These are phyloP conservation scores for Claviceps sp. DNA, from an alignment of 2,329 filamentous ascomycete species.

Conservation along the genomic window DNA sequence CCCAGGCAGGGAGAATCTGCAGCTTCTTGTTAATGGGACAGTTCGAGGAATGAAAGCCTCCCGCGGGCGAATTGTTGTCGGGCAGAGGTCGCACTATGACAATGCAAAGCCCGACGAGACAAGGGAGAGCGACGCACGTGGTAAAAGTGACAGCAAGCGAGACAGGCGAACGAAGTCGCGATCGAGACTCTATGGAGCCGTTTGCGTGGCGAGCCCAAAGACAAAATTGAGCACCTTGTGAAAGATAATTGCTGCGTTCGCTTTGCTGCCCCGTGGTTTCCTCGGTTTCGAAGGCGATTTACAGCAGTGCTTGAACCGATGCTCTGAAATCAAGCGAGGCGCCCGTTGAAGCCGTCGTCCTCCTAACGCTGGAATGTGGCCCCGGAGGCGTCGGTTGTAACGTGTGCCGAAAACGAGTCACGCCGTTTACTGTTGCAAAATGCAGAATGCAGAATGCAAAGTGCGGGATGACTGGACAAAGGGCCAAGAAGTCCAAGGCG, in stretches of 20 bases:
- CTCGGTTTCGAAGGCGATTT: background rate
- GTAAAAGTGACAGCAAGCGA: background rate
- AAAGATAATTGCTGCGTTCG: background rate
- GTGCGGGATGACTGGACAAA: background rate
- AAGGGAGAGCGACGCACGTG: background rate
- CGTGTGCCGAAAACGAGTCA: background rate
- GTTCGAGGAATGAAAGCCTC: background rate
- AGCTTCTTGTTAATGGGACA: too few species aligned
- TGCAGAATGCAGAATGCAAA: background rate
- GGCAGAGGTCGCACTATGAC: background rate
- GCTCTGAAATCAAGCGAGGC: background rate
- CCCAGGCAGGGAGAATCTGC: background rate
- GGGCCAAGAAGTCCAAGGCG: background rate
- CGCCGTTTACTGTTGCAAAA: background rate
- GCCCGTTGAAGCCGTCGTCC: background rate
- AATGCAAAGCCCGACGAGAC: background rate
- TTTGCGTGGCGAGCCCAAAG: background rate
- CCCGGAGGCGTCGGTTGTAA: background rate
- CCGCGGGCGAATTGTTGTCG: too few species aligned
- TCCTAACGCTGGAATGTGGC: slow-evolving; percentile 1
- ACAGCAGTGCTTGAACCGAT: background rate
- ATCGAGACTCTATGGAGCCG: background rate
- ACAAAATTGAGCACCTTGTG: background rate
- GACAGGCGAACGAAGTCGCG: background rate
- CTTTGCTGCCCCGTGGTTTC: background rate